phyloP scores from a whole-genome alignment of 495 filamentous ascomycete species.

The Cenococcum geophilum region DNA sequence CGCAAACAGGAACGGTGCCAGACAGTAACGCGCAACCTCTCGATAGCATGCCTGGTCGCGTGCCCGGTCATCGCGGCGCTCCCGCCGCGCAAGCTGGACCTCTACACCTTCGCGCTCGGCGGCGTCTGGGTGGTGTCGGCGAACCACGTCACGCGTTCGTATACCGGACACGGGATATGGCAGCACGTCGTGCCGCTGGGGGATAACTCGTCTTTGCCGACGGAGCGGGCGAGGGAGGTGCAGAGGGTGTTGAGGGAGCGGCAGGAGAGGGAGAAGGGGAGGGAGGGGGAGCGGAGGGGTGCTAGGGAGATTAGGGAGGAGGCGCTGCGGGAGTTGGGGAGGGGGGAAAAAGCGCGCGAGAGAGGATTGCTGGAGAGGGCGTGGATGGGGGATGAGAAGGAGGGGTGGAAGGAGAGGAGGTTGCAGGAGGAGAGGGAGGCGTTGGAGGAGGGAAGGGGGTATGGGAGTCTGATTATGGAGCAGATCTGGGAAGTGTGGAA shows the following conservation, averaged over 20 bases:
- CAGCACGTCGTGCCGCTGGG: constrained; percentile 33
- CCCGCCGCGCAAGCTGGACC: constrained; percentile 72
- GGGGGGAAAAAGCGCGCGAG: constrained; percentile 34
- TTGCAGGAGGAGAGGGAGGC: constrained; percentile 64
- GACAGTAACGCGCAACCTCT: constrained; percentile 53
- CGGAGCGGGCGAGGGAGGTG: constrained; percentile 49
- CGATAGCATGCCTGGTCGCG: constrained; percentile 57
- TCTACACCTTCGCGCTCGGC: constrained; percentile 58
- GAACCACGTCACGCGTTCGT: constrained; percentile 57
- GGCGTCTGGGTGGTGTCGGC: constrained; percentile 55
- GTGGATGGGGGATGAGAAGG: constrained; percentile 60
- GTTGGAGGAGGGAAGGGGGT: constrained; percentile 70
- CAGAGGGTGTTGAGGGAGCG: constrained; percentile 37
- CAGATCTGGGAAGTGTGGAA: constrained; percentile 80
- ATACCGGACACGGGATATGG: constrained; percentile 52
- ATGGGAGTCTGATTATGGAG: constrained; percentile 74
- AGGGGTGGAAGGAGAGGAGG: constrained; percentile 68
- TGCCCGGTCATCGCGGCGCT: constrained; percentile 65
- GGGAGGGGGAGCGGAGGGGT: constrained; percentile 29
- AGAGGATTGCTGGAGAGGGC: constrained; percentile 46
- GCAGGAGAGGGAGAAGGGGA: constrained; percentile 30
- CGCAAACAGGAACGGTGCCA: constrained; percentile 38
- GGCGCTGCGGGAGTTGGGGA: constrained; percentile 25
- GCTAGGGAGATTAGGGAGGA: constrained; percentile 29
- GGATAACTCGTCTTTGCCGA: constrained; percentile 33